Base-by-base conservation (phyloP, 108 stramenopile genomes). In the Skeletonema costatum region DNA sequence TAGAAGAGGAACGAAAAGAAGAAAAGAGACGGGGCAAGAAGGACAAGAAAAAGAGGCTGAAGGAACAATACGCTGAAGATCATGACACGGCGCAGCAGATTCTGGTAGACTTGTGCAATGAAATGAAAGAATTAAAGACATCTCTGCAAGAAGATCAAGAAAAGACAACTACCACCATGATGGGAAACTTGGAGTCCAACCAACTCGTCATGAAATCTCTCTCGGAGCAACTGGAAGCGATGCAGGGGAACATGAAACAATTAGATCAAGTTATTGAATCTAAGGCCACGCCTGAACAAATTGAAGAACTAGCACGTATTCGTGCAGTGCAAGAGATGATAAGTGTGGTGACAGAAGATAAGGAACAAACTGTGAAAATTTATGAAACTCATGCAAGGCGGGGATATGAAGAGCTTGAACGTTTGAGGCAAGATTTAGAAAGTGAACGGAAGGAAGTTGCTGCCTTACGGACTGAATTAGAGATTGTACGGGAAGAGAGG, bases 1-100 rank as follows among this genome's bases (percentile, higher is more conserved):
- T 25, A 25, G 63, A 35, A 10, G 63, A 64, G 19, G 33, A 64
- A 19, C 16, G 38, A 39, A 64, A 38, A 39, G 68, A 69, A 31
- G 30, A 21, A 25, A 76, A 76, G 59, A 66, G 68, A 38, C 75
- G 44, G 39, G 65, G 71, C n/a, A 82, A 72, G 71, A 76, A 73
- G 25, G 50, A 70, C n/a, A 76, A 67, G 56, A 71, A 72, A 63
- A 60, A 71, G 16, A 60, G 48, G 39, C 19, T 42, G 61, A 67
- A 73, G 59, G 73, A 74, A 30, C 13, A 53, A 38, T 39, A 48
- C 32, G 41, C 33, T 0, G 59, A 53, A 41, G 75, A 76, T 32
- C 66, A 71, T 30, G 81, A 82, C 46, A 60, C 75, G 6, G 75
- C 81, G 13, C 81, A 82, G 31, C 81, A 82, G 69, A 82, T 82